These are phyloP conservation scores for Capsella bursapastoris DNA, from an alignment of 345 rosid species.

Conservation along the genomic window DNA sequence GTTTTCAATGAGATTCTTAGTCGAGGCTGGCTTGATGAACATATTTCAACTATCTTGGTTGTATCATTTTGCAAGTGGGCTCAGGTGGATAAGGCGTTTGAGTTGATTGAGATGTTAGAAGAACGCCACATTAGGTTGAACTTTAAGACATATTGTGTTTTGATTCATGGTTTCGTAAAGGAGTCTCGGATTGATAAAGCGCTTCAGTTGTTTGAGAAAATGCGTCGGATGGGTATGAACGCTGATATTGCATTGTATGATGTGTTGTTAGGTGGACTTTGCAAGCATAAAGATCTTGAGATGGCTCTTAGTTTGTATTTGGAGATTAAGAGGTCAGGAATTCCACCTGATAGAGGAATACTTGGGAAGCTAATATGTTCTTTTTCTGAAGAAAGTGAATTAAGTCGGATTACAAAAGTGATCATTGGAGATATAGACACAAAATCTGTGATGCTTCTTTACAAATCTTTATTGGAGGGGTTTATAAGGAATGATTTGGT, in stretches of 20 bases:
- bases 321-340: constrained; percentile 62
- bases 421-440: constrained; percentile 51
- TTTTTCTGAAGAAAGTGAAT: constrained; percentile 56
- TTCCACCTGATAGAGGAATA: constrained; percentile 61
- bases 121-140: constrained; percentile 57
- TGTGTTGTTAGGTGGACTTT: constrained; percentile 72
- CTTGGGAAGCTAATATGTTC: constrained; percentile 62
- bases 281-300: constrained; percentile 56
- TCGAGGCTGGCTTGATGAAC: constrained; percentile 72
- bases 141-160: constrained; percentile 64
- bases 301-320: constrained; percentile 62
- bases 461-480: constrained; percentile 53
- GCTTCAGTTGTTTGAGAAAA: constrained; percentile 62
- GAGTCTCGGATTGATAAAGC: constrained; percentile 69
- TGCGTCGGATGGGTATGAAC: constrained; percentile 58
- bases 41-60: constrained; percentile 61
- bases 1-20: constrained; percentile 60
- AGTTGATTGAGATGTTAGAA: constrained; percentile 73
- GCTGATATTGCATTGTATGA: constrained; percentile 68
- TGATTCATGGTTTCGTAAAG: constrained; percentile 83
- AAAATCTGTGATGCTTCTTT: constrained; percentile 55
- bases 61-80: constrained; percentile 73
- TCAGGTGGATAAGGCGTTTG: constrained; percentile 72
- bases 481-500: constrained; percentile 47
- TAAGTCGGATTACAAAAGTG: constrained; percentile 49